These are phyloP conservation scores for Leonotis leonurus DNA, from an alignment of 257 asterid genomes.

Conservation along the genomic window DNA sequence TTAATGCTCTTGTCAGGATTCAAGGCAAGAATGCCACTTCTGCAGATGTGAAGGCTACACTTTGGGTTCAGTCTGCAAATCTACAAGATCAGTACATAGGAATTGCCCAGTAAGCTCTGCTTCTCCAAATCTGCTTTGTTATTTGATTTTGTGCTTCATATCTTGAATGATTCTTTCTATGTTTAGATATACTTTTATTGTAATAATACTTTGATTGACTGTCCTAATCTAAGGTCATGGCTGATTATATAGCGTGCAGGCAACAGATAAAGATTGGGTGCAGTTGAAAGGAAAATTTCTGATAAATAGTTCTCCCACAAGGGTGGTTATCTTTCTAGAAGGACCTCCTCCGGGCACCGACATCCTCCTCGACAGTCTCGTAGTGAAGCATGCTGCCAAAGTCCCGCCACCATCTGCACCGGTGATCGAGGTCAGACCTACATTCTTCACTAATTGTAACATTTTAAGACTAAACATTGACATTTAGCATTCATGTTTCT, in stretches of 20 bases:
- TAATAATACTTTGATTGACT: no score
- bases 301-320: constrained; percentile 56
- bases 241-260: constrained; percentile 48
- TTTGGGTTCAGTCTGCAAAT: constrained; percentile 66
- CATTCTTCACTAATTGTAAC: no score
- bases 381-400: constrained; percentile 58
- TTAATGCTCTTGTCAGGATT: constrained; percentile 57
- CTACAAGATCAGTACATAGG: constrained; percentile 70
- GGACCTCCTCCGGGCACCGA: constrained; percentile 77
- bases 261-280: constrained; percentile 71
- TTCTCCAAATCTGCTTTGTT: no score
- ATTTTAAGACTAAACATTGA: no score
- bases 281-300: constrained; percentile 68
- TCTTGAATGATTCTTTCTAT: no score
- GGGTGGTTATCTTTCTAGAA: constrained; percentile 55
- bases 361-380: constrained; percentile 46
- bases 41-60: constrained; percentile 63
- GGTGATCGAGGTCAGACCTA: constrained; percentile 55
- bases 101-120: constrained; percentile 46
- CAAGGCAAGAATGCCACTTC: constrained; percentile 42
- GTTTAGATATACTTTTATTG: no score
- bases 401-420: constrained; percentile 60
- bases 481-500: not conserved
- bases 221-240: no score
- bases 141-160: not conserved